A percentile compares a stretch with the other conserved stretches of the same genome.
Conservation (phyloP, 192 early-diverging fungal genomes). For the Coemansia sp. region DNA sequence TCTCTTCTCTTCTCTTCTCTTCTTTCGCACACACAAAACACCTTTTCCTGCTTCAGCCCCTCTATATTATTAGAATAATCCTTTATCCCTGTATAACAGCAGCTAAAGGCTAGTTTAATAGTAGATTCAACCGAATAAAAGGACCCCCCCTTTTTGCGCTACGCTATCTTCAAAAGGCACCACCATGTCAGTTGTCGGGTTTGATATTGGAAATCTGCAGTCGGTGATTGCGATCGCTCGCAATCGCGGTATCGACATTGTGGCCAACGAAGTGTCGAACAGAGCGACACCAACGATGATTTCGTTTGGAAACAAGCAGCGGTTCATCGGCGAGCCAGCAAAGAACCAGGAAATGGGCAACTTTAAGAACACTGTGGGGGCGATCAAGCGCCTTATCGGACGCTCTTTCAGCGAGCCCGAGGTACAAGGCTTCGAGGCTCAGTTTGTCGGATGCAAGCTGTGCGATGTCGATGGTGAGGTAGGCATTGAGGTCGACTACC, state of each 20-base stretch:
- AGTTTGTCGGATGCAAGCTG: constrained; percentile 79
- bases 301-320: constrained; percentile 92
- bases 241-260: constrained; percentile 98
- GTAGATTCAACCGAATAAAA: not conserved
- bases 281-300: constrained; percentile 92
- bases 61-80: not conserved
- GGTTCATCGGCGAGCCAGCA: constrained; percentile 92
- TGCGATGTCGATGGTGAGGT: constrained; percentile 81
- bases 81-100: not conserved
- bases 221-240: constrained; percentile 95
- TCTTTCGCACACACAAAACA: not conserved
- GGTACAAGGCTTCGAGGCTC: constrained; percentile 76
- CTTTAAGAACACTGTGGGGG: constrained; percentile 92
- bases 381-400: constrained; percentile 89
- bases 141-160: not conserved
- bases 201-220: constrained; percentile 96
- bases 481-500: constrained; percentile 82
- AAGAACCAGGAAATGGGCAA: constrained; percentile 96
- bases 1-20: not conserved
- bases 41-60: not conserved
- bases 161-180: not conserved
- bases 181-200: constrained; percentile 66
- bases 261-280: constrained; percentile 96
- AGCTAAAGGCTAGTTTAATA: not conserved
- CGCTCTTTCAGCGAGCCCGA: constrained; percentile 84